These are phyloP conservation scores for Parsonsia alboflavescens DNA, from an alignment of 257 asterid genomes.

Conservation along the genomic window DNA sequence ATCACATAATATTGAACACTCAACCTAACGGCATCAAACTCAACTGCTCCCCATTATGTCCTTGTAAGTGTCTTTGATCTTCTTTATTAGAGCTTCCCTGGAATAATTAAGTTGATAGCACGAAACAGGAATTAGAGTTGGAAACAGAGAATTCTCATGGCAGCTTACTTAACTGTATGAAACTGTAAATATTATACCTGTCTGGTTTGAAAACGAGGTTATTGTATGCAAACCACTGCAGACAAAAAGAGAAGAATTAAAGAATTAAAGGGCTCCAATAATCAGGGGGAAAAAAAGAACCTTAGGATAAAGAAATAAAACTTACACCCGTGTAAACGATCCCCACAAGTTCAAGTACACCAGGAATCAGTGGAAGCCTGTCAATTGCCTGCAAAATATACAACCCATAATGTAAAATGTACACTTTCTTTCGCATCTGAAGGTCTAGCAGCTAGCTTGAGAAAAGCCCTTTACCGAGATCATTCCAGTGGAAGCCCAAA, in stretches of 20 bases:
- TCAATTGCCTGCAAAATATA: conserved; percentile 61
- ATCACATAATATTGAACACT: neutral
- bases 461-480: conserved; percentile 43
- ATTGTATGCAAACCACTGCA: conserved; percentile 85
- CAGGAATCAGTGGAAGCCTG: conserved; percentile 86
- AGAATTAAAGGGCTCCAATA: too few relatives aligned
- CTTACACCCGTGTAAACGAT: conserved; percentile 84
- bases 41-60: conserved; percentile 64
- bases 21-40: neutral
- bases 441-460: neutral
- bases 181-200: conserved; percentile 37
- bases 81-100: conserved; percentile 72
- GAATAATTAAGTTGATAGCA: conserved; percentile 17
- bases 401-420: neutral
- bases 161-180: too few relatives aligned
- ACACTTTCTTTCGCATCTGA: neutral
- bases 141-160: neutral
- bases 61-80: conserved; percentile 50
- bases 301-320: neutral
- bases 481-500: conserved; percentile 60
- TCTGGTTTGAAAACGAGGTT: conserved; percentile 60
- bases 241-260: neutral
- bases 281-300: too few relatives aligned
- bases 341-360: conserved; percentile 81
- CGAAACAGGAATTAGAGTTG: neutral